These are phyloP conservation scores for Fusarium caatingaense DNA, from an alignment of 2,329 filamentous ascomycete species.

Conservation along the genomic window DNA sequence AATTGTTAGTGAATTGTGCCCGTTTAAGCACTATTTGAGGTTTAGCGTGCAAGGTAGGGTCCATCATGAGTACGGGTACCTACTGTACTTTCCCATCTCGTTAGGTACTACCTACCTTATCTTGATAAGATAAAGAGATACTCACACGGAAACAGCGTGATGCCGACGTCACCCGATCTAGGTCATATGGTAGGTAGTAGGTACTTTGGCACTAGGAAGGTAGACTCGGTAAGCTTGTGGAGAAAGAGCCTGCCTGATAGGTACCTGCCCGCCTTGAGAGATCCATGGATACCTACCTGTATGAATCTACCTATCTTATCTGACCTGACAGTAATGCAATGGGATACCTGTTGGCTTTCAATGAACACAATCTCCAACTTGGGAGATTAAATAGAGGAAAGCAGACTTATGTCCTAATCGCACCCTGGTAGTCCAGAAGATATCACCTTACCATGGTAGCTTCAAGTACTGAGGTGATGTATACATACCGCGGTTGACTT, in stretches of 20 bases:
- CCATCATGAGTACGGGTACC: too few relatives aligned
- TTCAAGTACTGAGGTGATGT: background rate
- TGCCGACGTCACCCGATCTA: conserved; percentile 15
- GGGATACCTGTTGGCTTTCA: background rate
- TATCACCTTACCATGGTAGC: background rate
- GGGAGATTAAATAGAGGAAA: background rate
- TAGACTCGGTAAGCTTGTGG: background rate
- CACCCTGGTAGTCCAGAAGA: background rate
- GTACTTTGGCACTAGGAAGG: too few relatives aligned
- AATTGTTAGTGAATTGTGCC: conserved; percentile 37
- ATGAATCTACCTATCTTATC: background rate
- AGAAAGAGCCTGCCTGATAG: background rate
- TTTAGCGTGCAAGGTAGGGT: conserved; percentile 21
- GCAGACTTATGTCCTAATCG: background rate
- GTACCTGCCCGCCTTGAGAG: background rate
- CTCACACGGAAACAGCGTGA: background rate
- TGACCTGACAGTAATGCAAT: background rate
- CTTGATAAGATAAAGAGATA: conserved; percentile 9
- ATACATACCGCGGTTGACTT: background rate
- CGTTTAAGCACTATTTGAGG: conserved; percentile 6
- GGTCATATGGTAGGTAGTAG: background rate
- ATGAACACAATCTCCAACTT: background rate
- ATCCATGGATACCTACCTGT: too few relatives aligned
- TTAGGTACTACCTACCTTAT: conserved; percentile 5
- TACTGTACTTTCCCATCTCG: background rate